Conservation (phyloP, 148 eudicot species). For the Chenopodium formosanum region DNA sequence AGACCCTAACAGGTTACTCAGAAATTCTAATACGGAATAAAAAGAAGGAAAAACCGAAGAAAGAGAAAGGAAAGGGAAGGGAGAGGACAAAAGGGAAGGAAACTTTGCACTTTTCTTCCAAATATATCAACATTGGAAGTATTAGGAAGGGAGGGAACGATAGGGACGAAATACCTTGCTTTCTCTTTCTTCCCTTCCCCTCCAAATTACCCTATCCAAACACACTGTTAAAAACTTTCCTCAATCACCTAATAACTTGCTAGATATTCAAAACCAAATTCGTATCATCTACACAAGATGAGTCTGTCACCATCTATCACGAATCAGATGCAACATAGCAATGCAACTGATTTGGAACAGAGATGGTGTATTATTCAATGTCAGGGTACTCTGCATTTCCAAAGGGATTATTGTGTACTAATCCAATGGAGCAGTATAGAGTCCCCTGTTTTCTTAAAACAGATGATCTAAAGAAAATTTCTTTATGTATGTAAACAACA, state of each 20-base stretch:
- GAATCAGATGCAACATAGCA: slow-evolving; percentile 6
- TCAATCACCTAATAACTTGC: not conserved
- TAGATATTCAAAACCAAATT: not conserved
- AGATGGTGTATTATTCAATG: slow-evolving; percentile 5
- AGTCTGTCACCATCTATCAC: slow-evolving; percentile 10
- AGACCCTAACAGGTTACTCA: not conserved
- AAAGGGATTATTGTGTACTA: not conserved
- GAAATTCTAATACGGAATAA: too few species aligned
- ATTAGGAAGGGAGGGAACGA: too few species aligned
- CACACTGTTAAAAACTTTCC: not conserved
- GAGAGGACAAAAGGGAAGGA: too few species aligned
- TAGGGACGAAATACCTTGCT: too few species aligned
- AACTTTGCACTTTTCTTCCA: too few species aligned
- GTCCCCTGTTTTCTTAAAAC: not conserved
- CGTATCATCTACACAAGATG: not conserved
- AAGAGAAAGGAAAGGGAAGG: too few species aligned
- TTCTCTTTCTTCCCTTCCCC: too few species aligned
- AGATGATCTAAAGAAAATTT: not conserved
- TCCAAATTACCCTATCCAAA: too few species aligned
- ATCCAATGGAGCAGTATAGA: not conserved
- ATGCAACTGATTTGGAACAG: slow-evolving; percentile 10
- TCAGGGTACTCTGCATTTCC: slow-evolving; percentile 12
- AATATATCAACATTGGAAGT: too few species aligned
- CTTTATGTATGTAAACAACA: not conserved
- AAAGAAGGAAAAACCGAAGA: too few species aligned